Conservation (phyloP, 306 rosid species). For the Prunus campanulata region DNA sequence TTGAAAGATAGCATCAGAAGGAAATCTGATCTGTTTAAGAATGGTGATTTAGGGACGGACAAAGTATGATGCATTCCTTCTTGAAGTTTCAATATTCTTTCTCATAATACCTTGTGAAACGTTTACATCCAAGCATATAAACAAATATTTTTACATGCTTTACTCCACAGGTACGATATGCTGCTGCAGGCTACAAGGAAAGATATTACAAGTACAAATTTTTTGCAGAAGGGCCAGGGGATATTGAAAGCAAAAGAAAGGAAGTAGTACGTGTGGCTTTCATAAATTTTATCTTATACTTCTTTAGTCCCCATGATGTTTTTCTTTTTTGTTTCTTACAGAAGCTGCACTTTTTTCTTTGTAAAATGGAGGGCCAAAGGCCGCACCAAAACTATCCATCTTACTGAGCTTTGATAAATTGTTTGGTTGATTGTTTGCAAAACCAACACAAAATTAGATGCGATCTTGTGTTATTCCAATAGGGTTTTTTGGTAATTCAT, state of each 20-base stretch:
- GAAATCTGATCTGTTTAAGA: slow-evolving; percentile 32
- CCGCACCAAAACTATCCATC: no score
- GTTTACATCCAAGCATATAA: neutral
- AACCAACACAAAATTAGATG: neutral
- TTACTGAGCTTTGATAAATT: no score
- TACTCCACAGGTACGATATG: slow-evolving; percentile 36
- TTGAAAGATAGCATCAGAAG: slow-evolving; percentile 10
- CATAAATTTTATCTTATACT: neutral
- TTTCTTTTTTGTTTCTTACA: neutral
- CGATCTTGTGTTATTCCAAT: neutral
- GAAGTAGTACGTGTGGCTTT: slow-evolving; percentile 36
- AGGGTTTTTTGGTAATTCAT: neutral
- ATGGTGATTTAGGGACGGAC: slow-evolving; percentile 9
- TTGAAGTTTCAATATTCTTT: no score
- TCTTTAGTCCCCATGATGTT: no score
- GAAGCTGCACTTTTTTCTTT: neutral
- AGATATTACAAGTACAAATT: slow-evolving; percentile 55
- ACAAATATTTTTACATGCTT: neutral
- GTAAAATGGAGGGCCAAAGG: no score
- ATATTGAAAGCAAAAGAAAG: slow-evolving; percentile 37
- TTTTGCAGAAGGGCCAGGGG: slow-evolving; percentile 29
- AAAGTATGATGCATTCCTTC: slow-evolving; percentile 5
- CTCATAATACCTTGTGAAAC: neutral
- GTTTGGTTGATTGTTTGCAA: neutral
- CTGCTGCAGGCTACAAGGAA: slow-evolving; percentile 33